A percentile compares a stretch with the other conserved stretches of the same genome.
Conservation (phyloP, 305 asterid genomes). For the Fraxinus sp. region DNA sequence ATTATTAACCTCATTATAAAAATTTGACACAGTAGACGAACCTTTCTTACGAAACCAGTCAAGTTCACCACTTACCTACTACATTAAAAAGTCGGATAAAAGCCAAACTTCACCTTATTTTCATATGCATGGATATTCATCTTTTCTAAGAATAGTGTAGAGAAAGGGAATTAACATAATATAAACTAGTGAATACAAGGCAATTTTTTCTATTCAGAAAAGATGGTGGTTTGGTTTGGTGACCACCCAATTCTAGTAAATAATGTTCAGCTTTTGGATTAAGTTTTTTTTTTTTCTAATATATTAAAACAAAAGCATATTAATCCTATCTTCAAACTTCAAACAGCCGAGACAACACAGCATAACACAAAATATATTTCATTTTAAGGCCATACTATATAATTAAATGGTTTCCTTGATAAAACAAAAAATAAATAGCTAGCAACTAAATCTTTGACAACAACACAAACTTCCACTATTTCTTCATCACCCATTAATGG, state of each 20-base stretch:
- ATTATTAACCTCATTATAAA: background rate
- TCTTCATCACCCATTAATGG: background rate
- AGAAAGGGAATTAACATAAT: background rate
- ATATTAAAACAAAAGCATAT: background rate
- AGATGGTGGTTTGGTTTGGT: background rate
- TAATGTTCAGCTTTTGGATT: background rate
- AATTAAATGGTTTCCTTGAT: background rate
- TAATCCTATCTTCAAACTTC: background rate
- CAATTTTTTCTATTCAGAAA: background rate
- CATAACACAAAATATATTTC: background rate
- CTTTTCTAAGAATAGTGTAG: background rate
- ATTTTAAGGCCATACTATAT: background rate
- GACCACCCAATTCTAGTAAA: background rate
- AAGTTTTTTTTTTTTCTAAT: background rate
- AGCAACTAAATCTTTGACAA: background rate
- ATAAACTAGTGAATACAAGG: background rate
- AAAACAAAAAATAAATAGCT: background rate
- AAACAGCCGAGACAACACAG: background rate
- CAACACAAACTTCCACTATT: background rate
- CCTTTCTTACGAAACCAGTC: background rate
- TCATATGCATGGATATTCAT: background rate
- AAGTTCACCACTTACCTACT: background rate
- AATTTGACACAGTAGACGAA: background rate
- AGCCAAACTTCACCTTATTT: background rate
- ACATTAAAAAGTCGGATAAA: background rate